Base-by-base conservation (phyloP, 176 grass and related monocot species). In the Carex scoparia region DNA sequence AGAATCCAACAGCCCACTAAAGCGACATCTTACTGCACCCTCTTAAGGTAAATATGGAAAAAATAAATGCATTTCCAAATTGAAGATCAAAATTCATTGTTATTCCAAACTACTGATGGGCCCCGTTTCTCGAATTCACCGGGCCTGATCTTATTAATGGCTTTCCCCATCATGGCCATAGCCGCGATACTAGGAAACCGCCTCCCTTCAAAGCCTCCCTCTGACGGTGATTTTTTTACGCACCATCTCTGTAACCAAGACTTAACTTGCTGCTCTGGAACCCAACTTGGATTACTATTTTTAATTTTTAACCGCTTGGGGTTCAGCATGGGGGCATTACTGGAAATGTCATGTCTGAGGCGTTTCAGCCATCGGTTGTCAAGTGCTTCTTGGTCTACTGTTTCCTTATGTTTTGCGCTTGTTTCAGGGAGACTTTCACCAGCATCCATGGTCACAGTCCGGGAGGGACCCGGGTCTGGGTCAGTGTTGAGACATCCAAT, bases 141-240 rank as follows among this genome's bases (percentile, higher is more conserved):
- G 0, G 93, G 89, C 16, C 86, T 88, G 51, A 89, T 65, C 84
- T 90, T 91, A 59, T 87, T 93, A 86, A 94, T 93, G 33, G 79
- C 83, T 63, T 85, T 89, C 10, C 95, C 95, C 89, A 98, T 93
- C 91, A 98, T 90, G 12, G 95, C 95, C 95, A 94, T 93, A 60
- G 95, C 92, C 4, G 63, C 71, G 49, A 98, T 89, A 89, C 95
- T 98, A 4, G 91, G 93, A 87, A 93, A 90, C 13, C 73, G 93
- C 70, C 72, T 79, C 7, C 65, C 27, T 77, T 5, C 49, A 55
- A 28, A 35, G 30, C 8, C 30, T 48, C 48, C 44, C 15, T 83
- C 40, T 28, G n/a, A 66, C 30, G 63, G 42, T 83, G 31, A 53
- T 7, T 69, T 66, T 83, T 83, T 68, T 15, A 55, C 42, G 19